Conservation (phyloP, 176 grass and related monocot species). For the Hyparrhenia diplandra region DNA sequence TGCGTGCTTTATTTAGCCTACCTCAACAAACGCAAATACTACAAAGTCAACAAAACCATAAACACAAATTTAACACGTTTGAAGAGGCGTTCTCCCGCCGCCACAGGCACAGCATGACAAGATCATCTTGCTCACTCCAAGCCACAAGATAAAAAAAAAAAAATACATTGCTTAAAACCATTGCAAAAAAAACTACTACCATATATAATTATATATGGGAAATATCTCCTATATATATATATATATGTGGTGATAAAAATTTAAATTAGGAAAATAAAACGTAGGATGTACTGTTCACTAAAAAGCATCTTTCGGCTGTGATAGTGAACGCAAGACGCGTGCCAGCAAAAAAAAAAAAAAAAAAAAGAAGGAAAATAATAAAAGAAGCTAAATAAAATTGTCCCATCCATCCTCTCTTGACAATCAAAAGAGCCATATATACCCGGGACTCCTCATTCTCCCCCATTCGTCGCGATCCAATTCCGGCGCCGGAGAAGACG, state of each 20-base stretch:
- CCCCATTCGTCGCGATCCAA: slow-evolving; percentile 6
- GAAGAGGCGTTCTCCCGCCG: slow-evolving; percentile 10
- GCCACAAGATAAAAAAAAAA: background rate
- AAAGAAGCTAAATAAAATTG: background rate
- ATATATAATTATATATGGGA: background rate
- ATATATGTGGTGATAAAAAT: background rate
- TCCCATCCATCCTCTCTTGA: background rate
- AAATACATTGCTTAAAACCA: background rate
- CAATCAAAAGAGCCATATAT: slow-evolving; percentile 12
- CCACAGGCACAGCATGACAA: slow-evolving; percentile 23
- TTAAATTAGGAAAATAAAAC: background rate
- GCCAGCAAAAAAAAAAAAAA: background rate
- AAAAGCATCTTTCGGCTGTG: background rate
- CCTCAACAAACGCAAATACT: background rate
- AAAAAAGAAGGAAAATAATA: background rate
- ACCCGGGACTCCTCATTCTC: background rate
- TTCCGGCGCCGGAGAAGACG: slow-evolving; percentile 4
- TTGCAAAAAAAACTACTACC: background rate
- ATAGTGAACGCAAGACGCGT: slow-evolving; percentile 5
- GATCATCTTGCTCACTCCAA: slow-evolving; percentile 6
- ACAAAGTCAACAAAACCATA: background rate
- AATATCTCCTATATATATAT: background rate
- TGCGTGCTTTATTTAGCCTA: background rate
- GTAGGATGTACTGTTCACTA: background rate
- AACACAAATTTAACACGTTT: background rate